Conservation (phyloP, 345 rosid species). For the Boechera divaricarpa region DNA sequence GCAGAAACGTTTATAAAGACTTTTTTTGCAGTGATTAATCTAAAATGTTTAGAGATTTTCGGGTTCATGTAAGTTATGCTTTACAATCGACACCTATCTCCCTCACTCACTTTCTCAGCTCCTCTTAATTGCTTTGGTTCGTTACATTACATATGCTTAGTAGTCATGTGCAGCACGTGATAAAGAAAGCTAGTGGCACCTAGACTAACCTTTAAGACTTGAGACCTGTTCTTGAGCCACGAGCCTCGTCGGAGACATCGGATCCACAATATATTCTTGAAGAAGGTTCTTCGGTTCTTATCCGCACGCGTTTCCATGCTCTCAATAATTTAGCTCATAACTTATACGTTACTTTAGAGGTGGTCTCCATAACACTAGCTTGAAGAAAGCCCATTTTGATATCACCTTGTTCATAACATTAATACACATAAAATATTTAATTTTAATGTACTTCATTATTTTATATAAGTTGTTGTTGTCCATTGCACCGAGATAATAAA, state of each 20-base stretch:
- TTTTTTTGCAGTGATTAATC: too few species aligned
- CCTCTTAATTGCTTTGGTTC: neutral
- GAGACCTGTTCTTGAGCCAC: slow-evolving; percentile 19
- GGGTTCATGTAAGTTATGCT: too few species aligned
- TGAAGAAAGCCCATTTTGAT: neutral
- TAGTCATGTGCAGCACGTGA: slow-evolving; percentile 32
- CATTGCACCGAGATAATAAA: neutral
- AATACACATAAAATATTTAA: neutral
- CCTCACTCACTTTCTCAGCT: neutral
- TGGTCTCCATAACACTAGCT: neutral
- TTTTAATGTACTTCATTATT: neutral
- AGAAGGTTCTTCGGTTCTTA: slow-evolving; percentile 40
- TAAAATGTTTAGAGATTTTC: too few species aligned
- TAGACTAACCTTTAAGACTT: slow-evolving; percentile 11
- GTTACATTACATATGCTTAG: neutral
- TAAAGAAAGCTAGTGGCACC: neutral
- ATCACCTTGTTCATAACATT: neutral
- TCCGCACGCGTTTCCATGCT: slow-evolving; percentile 25
- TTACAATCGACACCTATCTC: neutral
- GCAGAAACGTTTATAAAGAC: too few species aligned
- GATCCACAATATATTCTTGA: slow-evolving; percentile 16
- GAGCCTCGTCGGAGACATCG: slow-evolving; percentile 12
- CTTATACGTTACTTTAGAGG: neutral
- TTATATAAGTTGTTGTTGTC: neutral
- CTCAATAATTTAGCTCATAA: neutral